Base-by-base conservation (phyloP, 192 early-diverging fungal species). In the Thoreauomyces humboldtii region DNA sequence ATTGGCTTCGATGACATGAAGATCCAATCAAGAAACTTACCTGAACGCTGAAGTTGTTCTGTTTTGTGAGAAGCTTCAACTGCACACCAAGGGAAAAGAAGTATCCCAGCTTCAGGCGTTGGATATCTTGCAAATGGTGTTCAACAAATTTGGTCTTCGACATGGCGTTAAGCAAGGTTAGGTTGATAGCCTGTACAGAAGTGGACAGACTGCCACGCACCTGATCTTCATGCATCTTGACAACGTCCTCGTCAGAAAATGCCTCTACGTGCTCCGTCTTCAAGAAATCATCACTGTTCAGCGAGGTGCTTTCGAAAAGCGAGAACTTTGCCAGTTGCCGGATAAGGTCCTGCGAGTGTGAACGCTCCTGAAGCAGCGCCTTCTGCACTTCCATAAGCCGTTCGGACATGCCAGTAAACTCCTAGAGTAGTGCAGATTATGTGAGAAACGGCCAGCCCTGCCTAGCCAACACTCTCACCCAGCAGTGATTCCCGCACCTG, bases 61-160 rank as follows among this genome's bases (percentile, higher is more conserved):
- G 48, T 36, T 38, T 27, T 28, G 25, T 48, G 7, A 17, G 15
- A 7, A 63, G 31, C 24, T 63, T 63, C 29, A 34, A 27, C 4
- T 50, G 46, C 42, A 65, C 53, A 28, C 63, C 63, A 51, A 65
- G 34, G 5, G 63, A 25, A 45, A 65, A 65, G 53, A 65, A 65
- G 32, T 65, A 65, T 15, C 38, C 63, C 22, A 32, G 22, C 33
- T 56, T 34, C 33, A 65, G 38, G 7, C 63, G 51, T 24, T 31
- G 29, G 6, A 65, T 43, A 37, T 65, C 47, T 0, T 21, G 19
- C 11, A 50, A 27, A 21, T 61, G 59, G 17, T 60, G 11, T 29
- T 35, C 17, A 58, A 59, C 35, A 52, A 48, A 34, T 0, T 60
- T 27, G 4, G 27, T 34, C 35, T 34, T n/a, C n/a, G n/a, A n/a